Evolutionary conservation across 2,329 filamentous ascomycete species (phyloP), one percentile per base, ranked within the genome.

Genomic region (Cladorrhinum sp.): DNA sequence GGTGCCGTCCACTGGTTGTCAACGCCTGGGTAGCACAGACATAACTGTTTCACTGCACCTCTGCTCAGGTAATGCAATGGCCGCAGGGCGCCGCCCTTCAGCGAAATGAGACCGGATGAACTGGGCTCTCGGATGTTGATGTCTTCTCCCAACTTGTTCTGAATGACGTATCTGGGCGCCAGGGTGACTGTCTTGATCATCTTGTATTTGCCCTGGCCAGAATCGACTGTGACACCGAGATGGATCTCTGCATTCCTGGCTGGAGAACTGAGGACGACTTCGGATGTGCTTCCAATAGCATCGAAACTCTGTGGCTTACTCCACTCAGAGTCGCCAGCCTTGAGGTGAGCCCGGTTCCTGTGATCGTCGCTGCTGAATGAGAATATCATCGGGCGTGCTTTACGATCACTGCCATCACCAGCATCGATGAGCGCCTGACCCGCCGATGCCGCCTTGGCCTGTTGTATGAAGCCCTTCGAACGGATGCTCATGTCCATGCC

Each of bases 251-350:
- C 88, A 59, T 81, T 83, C 49, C 85, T 87, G 48, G 82, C 84
- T 1, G 83, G 77, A 0, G 92, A 91, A 54, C 90, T 89, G 32
- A 99, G 81, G 32, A 95, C 85, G 36, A 96, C 90, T 68, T 97
- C 93, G 16, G 92, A 89, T 0, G 89, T 92, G 69, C 93, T 98
- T 29, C 95, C 95, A 65, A 99, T 95, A 20, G 95, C 95, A 71
- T 99, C 96, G 69, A 99, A 96, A 81, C 92, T 97, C 73, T 98
- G 93, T 0, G 93, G 92, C 72, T 95, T 96, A 77, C 95, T 98
- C 96, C 95, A 99, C 62, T 88, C 85, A 0, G 95, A 97, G 58
- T 96, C 90, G 4, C 90, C 92, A 45, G 97, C 85, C 76, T 91
- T 96, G 62, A 99, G 79, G 50, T 96, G 78, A 6, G 92, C 92